A percentile compares a stretch with the other conserved stretches of the same genome.
Evolutionary conservation across 75 land plant species (phyloP).

Genomic region (Larix kaempferi): DNA sequence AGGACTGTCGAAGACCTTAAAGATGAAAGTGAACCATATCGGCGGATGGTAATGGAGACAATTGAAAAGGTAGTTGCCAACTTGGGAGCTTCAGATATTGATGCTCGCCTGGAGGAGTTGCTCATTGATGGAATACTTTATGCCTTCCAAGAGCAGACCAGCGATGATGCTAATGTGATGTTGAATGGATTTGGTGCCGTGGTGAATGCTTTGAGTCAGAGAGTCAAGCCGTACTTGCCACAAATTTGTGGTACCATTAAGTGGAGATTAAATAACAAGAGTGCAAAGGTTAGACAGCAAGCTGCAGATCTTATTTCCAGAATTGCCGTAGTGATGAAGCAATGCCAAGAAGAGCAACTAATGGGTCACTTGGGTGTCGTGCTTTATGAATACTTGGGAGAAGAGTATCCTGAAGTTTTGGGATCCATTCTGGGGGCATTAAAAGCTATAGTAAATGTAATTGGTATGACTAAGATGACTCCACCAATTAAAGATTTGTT

Average conservation of each 20-base stretch:
- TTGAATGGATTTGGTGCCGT: constrained; percentile 99
- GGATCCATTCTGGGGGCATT: constrained; percentile 95
- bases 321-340: constrained; percentile 98
- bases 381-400: constrained; percentile 90
- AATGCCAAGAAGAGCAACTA: constrained; percentile 92
- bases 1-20: constrained; percentile 97
- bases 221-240: constrained; percentile 96
- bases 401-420: constrained; percentile 95
- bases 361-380: constrained; percentile 99
- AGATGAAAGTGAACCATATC: constrained; percentile 97
- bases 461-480: constrained; percentile 99
- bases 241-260: constrained; percentile 99
- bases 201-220: constrained; percentile 94
- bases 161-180: constrained; percentile 99
- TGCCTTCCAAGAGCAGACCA: constrained; percentile 99
- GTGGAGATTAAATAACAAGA: constrained; percentile 97
- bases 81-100: constrained; percentile 96
- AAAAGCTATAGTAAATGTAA: constrained; percentile 95
- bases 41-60: constrained; percentile 99
- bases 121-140: constrained; percentile 98
- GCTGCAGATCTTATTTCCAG: constrained; percentile 97
- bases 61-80: constrained; percentile 97
- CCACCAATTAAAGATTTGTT: constrained; percentile 96
- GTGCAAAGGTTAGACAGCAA: constrained; percentile 98
- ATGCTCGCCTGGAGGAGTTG: constrained; percentile 91